A percentile compares a stretch with the other conserved stretches of the same genome.
Conservation (phyloP, 805 yeast genomes). For the Zygotorulaspora danielsina region DNA sequence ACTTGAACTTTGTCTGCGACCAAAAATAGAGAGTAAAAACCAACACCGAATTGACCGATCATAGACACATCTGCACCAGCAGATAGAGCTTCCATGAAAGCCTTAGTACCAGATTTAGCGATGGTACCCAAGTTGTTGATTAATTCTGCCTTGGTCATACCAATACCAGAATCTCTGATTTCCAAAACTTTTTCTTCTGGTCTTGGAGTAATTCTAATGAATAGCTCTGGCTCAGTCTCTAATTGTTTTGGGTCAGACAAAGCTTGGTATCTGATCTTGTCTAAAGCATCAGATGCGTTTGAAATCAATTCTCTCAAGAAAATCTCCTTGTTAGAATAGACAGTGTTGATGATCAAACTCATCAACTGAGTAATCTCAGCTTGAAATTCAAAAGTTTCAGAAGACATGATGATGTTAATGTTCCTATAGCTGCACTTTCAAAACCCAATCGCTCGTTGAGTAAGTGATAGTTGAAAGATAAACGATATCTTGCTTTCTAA, state of each 20-base stretch:
- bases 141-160: slow-evolving; percentile 99
- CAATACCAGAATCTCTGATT: slow-evolving; percentile 99
- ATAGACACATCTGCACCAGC: slow-evolving; percentile 99
- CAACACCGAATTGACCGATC: slow-evolving; percentile 99
- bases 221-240: slow-evolving; percentile 93
- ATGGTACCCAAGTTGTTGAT: slow-evolving; percentile 99
- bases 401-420: slow-evolving; percentile 39
- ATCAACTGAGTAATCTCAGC: slow-evolving; percentile 99
- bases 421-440: background rate
- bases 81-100: slow-evolving; percentile 98
- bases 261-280: slow-evolving; percentile 96
- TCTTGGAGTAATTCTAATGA: slow-evolving; percentile 94
- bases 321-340: slow-evolving; percentile 98
- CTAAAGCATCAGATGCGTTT: slow-evolving; percentile 98
- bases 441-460: slow-evolving; percentile 1
- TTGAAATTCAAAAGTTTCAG: slow-evolving; percentile 93
- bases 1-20: slow-evolving; percentile 99
- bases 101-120: slow-evolving; percentile 99
- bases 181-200: slow-evolving; percentile 93
- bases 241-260: slow-evolving; percentile 85
- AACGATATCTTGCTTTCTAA: background rate
- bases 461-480: background rate
- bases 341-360: slow-evolving; percentile 99
- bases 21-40: slow-evolving; percentile 98
- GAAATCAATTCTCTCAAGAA: slow-evolving; percentile 98